A percentile compares a stretch with the other conserved stretches of the same genome.
phyloP scores from a whole-genome alignment of 495 filamentous ascomycete genomes.

The Xeromyces bisporus region DNA sequence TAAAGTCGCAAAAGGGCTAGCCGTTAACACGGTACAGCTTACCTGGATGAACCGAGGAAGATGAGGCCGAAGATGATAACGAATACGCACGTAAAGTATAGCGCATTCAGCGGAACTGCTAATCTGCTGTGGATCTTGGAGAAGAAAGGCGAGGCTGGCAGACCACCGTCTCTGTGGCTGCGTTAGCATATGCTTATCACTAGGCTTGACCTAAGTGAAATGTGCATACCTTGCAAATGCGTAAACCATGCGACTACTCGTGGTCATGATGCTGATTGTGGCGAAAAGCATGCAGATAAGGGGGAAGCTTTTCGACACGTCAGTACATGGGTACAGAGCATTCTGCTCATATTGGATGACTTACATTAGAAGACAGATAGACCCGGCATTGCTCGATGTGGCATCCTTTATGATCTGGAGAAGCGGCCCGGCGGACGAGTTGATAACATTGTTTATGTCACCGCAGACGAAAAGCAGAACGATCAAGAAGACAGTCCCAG shows the following conservation, averaged over 20 bases:
- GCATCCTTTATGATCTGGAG: constrained; percentile 56
- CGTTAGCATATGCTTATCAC: constrained; percentile 3
- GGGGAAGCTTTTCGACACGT: constrained; percentile 34
- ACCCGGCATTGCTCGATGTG: constrained; percentile 44
- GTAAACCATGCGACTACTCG: constrained; percentile 59
- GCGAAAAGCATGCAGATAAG: constrained; percentile 58
- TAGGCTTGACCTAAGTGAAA: no score
- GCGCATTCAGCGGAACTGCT: constrained; percentile 50
- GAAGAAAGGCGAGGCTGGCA: constrained; percentile 49
- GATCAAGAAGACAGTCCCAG: constrained; percentile 51
- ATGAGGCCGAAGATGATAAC: constrained; percentile 56
- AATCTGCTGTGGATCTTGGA: constrained; percentile 45
- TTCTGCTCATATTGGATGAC: no score
- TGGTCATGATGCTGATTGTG: constrained; percentile 56
- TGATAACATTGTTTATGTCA: constrained; percentile 40
- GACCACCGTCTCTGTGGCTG: constrained; percentile 41
- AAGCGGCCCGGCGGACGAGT: constrained; percentile 43
- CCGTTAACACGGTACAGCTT: no score
- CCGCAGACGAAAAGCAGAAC: constrained; percentile 49
- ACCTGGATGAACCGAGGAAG: constrained; percentile 55
- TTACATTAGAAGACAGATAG: constrained; percentile 52
- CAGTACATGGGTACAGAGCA: constrained; percentile 1
- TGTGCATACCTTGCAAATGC: constrained; percentile 44
- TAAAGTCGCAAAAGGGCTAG: not conserved
- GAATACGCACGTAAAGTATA: constrained; percentile 44